phyloP scores from a whole-genome alignment of 2,329 filamentous ascomycete species.

The Gremmenia infestans region DNA sequence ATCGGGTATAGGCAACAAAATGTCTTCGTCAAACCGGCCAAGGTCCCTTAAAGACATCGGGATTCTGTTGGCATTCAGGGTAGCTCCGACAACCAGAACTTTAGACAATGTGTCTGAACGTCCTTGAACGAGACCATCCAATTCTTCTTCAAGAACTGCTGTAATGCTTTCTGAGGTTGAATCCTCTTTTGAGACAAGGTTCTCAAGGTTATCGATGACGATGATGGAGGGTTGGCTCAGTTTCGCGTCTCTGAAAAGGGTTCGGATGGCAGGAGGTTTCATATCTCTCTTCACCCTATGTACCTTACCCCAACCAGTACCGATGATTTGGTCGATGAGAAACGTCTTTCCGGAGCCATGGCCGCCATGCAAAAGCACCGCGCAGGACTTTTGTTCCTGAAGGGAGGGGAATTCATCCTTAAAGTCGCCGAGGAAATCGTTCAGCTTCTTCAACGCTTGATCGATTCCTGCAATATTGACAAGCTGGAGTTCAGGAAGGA shows the following conservation, averaged over 20 bases:
- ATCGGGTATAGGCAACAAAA: conserved; percentile 76
- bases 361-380: conserved; percentile 63
- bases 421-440: conserved; percentile 58
- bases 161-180: conserved; percentile 46
- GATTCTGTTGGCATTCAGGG: conserved; percentile 67
- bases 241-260: conserved; percentile 64
- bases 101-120: conserved; percentile 36
- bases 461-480: conserved; percentile 63
- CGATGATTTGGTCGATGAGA: conserved; percentile 63
- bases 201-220: conserved; percentile 72
- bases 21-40: conserved; percentile 59
- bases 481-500: conserved; percentile 31
- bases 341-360: conserved; percentile 81
- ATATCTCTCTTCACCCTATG: conserved; percentile 53
- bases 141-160: conserved; percentile 46
- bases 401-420: conserved; percentile 33
- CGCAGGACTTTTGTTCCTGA: conserved; percentile 31
- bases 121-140: conserved; percentile 47
- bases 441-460: conserved; percentile 59
- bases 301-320: conserved; percentile 65
- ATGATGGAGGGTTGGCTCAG: conserved; percentile 70
- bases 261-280: conserved; percentile 56
- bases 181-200: conserved; percentile 58
- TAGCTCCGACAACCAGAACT: conserved; percentile 71
- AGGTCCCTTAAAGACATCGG: conserved; percentile 62